A percentile compares a stretch with the other conserved stretches of the same genome.
Conservation (phyloP, 2,329 filamentous ascomycete genomes). For the Xylaria polymorpha region DNA sequence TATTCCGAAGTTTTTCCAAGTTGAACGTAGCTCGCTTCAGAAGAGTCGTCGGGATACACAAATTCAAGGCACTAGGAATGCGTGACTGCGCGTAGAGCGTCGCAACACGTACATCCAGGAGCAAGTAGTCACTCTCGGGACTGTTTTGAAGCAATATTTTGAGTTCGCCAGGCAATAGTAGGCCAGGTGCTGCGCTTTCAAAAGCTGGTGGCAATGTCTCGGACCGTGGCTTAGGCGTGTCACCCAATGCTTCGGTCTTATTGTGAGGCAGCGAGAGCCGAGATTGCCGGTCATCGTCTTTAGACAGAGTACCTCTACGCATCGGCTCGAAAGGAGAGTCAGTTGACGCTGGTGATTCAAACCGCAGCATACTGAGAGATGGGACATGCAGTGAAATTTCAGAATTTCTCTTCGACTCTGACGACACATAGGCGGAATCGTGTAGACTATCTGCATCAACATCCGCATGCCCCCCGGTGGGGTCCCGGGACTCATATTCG, state of each 20-base stretch:
- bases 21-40: conserved; percentile 93
- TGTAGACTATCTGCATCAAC: conserved; percentile 59
- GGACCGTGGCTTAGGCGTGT: conserved; percentile 52
- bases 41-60: conserved; percentile 95
- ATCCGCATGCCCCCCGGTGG: conserved; percentile 53
- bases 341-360: conserved; percentile 58
- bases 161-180: conserved; percentile 67
- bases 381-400: conserved; percentile 59
- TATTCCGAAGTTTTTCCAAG: conserved; percentile 85
- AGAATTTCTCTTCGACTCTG: conserved; percentile 65
- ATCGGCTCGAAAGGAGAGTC: conserved; percentile 51
- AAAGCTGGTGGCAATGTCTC: conserved; percentile 65
- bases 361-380: conserved; percentile 56
- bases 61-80: conserved; percentile 83
- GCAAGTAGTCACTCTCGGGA: conserved; percentile 62
- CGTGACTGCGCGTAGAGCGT: conserved; percentile 82
- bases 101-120: conserved; percentile 88
- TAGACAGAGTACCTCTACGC: conserved; percentile 52
- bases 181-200: conserved; percentile 59
- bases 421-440: conserved; percentile 67
- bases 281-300: conserved; percentile 63
- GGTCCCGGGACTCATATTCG: conserved; percentile 41
- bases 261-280: conserved; percentile 66
- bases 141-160: conserved; percentile 64
- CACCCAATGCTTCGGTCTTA: conserved; percentile 55